A percentile compares a stretch with the other conserved stretches of the same genome.
Conservation (phyloP, 2,329 filamentous ascomycete species). For the Clathrospora elynae region DNA sequence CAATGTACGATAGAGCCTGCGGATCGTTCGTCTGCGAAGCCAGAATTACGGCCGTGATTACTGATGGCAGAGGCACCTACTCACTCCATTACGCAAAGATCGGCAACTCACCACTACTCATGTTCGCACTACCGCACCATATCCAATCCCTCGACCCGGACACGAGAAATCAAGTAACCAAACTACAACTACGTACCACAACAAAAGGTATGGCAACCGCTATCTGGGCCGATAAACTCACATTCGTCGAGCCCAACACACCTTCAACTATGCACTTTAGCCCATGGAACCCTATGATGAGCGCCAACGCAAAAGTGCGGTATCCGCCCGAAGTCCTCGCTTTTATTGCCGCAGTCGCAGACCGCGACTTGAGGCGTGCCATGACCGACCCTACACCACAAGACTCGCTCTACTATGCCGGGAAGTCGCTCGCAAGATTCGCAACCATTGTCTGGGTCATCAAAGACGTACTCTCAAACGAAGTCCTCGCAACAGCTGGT, state of each 20-base stretch:
- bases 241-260: conserved; percentile 74
- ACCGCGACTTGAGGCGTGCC: conserved; percentile 76
- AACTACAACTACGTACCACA: conserved; percentile 72
- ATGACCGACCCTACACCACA: conserved; percentile 74
- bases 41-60: conserved; percentile 66
- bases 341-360: conserved; percentile 65
- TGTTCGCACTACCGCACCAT: conserved; percentile 91
- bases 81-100: conserved; percentile 73
- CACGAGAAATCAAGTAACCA: conserved; percentile 56
- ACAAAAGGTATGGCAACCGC: conserved; percentile 83
- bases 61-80: conserved; percentile 67
- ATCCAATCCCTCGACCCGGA: conserved; percentile 70
- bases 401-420: conserved; percentile 91
- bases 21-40: conserved; percentile 74
- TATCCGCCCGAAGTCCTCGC: conserved; percentile 60
- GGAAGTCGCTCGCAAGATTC: conserved; percentile 60
- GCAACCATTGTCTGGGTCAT: conserved; percentile 53
- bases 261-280: conserved; percentile 76
- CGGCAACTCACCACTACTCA: conserved; percentile 71
- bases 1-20: conserved; percentile 73
- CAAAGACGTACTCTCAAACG: conserved; percentile 64
- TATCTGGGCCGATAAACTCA: conserved; percentile 64
- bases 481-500: conserved; percentile 54
- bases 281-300: conserved; percentile 68
- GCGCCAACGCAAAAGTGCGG: conserved; percentile 38